Conservation (phyloP, 2,329 filamentous ascomycete genomes). For the Pseudogymnoascus sp. region DNA sequence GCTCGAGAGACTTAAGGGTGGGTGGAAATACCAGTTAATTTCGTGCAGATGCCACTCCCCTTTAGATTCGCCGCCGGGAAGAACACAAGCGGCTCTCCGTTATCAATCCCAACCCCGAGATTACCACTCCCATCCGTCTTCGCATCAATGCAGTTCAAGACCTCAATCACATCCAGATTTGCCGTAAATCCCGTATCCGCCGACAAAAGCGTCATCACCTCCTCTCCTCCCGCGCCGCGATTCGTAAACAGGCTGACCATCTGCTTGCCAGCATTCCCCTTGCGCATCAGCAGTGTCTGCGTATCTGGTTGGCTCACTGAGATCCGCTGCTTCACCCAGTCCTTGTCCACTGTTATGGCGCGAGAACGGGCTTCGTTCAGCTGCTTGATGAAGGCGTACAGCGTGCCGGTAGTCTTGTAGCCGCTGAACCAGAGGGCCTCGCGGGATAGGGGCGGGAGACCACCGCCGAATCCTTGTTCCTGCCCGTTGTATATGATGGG, state of each 20-base stretch:
- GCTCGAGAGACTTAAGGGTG: neutral
- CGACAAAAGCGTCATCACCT: neutral
- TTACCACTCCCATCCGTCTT: neutral
- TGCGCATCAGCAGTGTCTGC: neutral
- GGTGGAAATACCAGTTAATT: neutral
- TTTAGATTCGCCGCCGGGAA: neutral
- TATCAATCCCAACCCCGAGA: neutral
- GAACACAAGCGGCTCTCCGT: neutral
- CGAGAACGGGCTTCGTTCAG: slow-evolving; percentile 37
- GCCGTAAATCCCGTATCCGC: neutral
- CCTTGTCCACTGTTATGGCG: neutral
- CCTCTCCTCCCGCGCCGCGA: neutral
- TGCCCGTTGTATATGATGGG: slow-evolving; percentile 46
- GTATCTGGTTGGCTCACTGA: neutral
- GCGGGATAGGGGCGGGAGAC: slow-evolving; percentile 33
- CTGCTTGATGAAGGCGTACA: slow-evolving; percentile 33
- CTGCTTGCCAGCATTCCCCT: neutral
- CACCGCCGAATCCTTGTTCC: slow-evolving; percentile 40
- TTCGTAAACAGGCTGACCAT: neutral
- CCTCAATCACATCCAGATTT: neutral
- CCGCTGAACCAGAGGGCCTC: slow-evolving; percentile 38
- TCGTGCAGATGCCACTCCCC: slow-evolving; percentile 3
- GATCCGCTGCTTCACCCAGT: neutral
- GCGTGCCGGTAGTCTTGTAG: slow-evolving; percentile 30
- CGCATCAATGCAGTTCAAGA: slow-evolving; percentile 4